A percentile compares a stretch with the other conserved stretches of the same genome.
Evolutionary conservation across 2,329 filamentous ascomycete species (phyloP).

Genomic region (Aotearoamyces nothofagi): DNA sequence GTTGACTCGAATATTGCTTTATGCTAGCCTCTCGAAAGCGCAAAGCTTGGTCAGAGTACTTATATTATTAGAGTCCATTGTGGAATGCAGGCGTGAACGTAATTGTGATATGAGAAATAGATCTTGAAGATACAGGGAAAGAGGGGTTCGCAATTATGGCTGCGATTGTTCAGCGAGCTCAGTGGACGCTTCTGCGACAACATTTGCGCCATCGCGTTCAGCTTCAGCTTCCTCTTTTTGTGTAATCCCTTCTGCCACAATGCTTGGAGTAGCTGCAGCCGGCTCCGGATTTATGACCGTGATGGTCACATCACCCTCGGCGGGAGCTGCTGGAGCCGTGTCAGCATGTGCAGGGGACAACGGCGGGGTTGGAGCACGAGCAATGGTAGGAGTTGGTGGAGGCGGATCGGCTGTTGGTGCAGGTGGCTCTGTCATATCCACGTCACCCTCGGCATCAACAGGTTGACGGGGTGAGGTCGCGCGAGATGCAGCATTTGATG

Average conservation of each 20-base stretch:
- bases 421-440: slow-evolving; percentile 16
- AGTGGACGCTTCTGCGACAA: slow-evolving; percentile 17
- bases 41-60: no score
- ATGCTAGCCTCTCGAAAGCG: no score
- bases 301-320: slow-evolving; percentile 4
- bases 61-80: no score
- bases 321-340: slow-evolving; percentile 3
- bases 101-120: no score
- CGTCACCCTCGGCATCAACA: slow-evolving; percentile 17
- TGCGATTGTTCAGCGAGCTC: slow-evolving; percentile 11
- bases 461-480: slow-evolving; percentile 13
- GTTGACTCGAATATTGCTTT: no score
- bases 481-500: slow-evolving; percentile 16
- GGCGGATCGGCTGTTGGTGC: no score
- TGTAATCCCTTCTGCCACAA: slow-evolving; percentile 13
- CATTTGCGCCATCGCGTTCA: slow-evolving; percentile 15
- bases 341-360: slow-evolving; percentile 2
- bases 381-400: no score
- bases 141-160: slow-evolving; percentile 3
- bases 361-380: slow-evolving; percentile 1
- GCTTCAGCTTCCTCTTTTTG: slow-evolving; percentile 19
- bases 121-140: no score
- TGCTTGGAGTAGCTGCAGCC: slow-evolving; percentile 15
- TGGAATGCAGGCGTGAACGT: no score
- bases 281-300: no score